A percentile compares a stretch with the other conserved stretches of the same genome.
Evolutionary conservation across 1,284 basidiomycete genomes (phyloP).

Genomic region (Boletus subluridellus): DNA sequence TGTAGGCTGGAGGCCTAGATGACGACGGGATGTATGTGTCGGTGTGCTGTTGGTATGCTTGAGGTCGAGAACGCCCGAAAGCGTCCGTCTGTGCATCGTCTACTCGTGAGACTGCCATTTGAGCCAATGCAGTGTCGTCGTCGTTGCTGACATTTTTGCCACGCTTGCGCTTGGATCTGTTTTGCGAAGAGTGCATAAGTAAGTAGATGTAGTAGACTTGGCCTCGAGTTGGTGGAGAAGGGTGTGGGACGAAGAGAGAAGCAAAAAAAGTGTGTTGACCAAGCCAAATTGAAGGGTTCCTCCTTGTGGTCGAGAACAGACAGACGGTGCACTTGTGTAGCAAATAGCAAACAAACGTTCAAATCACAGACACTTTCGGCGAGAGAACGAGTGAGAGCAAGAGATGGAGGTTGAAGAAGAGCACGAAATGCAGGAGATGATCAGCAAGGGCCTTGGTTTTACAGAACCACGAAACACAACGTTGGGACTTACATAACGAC

Average conservation of each 20-base stretch:
- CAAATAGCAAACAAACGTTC: slow-evolving; percentile 34
- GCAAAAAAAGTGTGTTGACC: slow-evolving; percentile 29
- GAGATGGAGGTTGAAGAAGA: slow-evolving; percentile 2
- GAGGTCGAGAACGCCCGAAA: slow-evolving; percentile 40
- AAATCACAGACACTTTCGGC: slow-evolving; percentile 27
- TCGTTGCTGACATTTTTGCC: slow-evolving; percentile 48
- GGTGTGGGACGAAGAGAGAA: slow-evolving; percentile 22
- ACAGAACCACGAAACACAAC: slow-evolving; percentile 24
- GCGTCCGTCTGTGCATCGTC: slow-evolving; percentile 45
- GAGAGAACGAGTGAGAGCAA: slow-evolving; percentile 14
- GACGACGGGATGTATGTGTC: slow-evolving; percentile 50
- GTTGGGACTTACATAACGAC: slow-evolving; percentile 39
- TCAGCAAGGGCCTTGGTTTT: slow-evolving; percentile 26
- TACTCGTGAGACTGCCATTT: slow-evolving; percentile 45
- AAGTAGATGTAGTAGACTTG: slow-evolving; percentile 32
- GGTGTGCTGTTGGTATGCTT: slow-evolving; percentile 43
- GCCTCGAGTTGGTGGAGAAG: slow-evolving; percentile 22
- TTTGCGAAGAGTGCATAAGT: slow-evolving; percentile 50
- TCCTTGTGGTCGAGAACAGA: slow-evolving; percentile 23
- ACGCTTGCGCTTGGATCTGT: slow-evolving; percentile 48
- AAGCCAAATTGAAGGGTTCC: slow-evolving; percentile 26
- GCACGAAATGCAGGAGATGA: slow-evolving; percentile 11
- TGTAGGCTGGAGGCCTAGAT: slow-evolving; percentile 40
- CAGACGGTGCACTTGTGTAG: slow-evolving; percentile 18
- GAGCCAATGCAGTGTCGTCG: slow-evolving; percentile 39